Evolutionary conservation across 176 grass and related monocot species (phyloP), one percentile per base, ranked within the genome.

Genomic region (Avena atlantica): DNA sequence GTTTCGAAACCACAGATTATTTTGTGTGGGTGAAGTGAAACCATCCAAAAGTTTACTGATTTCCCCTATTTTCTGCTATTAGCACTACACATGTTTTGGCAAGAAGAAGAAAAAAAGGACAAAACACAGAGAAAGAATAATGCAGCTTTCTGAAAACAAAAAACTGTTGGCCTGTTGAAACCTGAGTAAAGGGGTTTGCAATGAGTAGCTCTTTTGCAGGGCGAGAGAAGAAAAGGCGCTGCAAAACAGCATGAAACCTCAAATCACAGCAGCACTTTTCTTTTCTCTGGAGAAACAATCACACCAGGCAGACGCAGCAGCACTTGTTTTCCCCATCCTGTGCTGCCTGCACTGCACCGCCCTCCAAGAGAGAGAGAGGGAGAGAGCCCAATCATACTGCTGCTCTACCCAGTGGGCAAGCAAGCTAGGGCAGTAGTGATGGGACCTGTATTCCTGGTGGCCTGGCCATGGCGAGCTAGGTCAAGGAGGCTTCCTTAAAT

Each of bases 401-500:
- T 55, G 73, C 48, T 76, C 50, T 56, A 36, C 89, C 60, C 63
- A 60, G 42, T 68, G 44, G 65, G 58, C 74, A 75, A 78, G 80
- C 80, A 81, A 52, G 48, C 42, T 3, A 36, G 56, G 50, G 49
- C 70, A 25, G 71, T 50, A 53, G 66, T 58, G 83, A 86, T 83
- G 78, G 79, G 83, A 84, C 78, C 83, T 71, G 79, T 85, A 83
- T 92, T 92, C 87, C 72, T 60, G 90, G 57, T 78, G 86, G 52
- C 57, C 42, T 78, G 86, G 52, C 57, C 42, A 76, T 75, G 69
- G 84, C 67, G 70, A 89, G 84, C 53, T 66, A 89, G 73, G 87
- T 87, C 85, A 92, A 88, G 89, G 44, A 78, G 87, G 69, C 86
- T 96, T 88, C 90, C 89, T 88, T 92, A 96, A 90, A 89, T 92